phyloP scores from a whole-genome alignment of 805 yeast species.

The Metschnikowia orientalis region DNA sequence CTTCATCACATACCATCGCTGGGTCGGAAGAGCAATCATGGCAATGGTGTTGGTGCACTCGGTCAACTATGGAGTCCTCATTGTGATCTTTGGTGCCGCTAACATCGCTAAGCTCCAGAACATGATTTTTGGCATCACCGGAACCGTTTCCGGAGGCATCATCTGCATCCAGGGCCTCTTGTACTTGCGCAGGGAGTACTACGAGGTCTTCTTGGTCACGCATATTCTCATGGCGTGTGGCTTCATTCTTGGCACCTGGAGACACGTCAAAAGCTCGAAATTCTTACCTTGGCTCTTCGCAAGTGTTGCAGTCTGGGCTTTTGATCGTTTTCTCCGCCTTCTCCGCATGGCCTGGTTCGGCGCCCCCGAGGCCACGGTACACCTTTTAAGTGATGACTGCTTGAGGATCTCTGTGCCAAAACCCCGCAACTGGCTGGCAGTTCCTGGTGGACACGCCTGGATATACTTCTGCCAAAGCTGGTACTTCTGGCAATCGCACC shows the following conservation, averaged over 20 bases:
- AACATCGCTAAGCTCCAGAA: conserved; percentile 8
- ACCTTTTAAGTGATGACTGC: conserved; percentile 33
- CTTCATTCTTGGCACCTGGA: conserved; percentile 16
- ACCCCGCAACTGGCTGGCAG: conserved; percentile 33
- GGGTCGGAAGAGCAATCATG: conserved; percentile 18
- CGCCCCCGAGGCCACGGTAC: conserved; percentile 28
- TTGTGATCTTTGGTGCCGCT: conserved; percentile 1
- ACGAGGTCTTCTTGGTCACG: conserved; percentile 16
- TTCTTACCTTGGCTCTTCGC: conserved; percentile 14
- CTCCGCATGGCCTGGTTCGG: conserved; percentile 31
- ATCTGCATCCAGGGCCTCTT: conserved; percentile 19
- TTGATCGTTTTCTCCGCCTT: conserved; percentile 31
- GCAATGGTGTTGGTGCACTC: conserved; percentile 16
- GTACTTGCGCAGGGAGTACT: conserved; percentile 13
- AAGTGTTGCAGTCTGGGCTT: conserved; percentile 27
- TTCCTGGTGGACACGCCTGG: conserved; percentile 41
- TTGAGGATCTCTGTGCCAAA: conserved; percentile 33
- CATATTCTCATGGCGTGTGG: conserved; percentile 17
- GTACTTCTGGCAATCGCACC: conserved; percentile 43
- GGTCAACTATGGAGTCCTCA: conserved; percentile 9
- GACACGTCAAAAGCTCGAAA: conserved; percentile 12
- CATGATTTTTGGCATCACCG: conserved; percentile 15
- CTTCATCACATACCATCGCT: conserved; percentile 16
- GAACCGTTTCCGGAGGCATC: conserved; percentile 11
- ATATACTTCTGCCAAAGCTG: conserved; percentile 31